A percentile compares a stretch with the other conserved stretches of the same genome.
Evolutionary conservation across 495 filamentous ascomycete species (phyloP).

Genomic region (Penicillium cosmopolitanum): DNA sequence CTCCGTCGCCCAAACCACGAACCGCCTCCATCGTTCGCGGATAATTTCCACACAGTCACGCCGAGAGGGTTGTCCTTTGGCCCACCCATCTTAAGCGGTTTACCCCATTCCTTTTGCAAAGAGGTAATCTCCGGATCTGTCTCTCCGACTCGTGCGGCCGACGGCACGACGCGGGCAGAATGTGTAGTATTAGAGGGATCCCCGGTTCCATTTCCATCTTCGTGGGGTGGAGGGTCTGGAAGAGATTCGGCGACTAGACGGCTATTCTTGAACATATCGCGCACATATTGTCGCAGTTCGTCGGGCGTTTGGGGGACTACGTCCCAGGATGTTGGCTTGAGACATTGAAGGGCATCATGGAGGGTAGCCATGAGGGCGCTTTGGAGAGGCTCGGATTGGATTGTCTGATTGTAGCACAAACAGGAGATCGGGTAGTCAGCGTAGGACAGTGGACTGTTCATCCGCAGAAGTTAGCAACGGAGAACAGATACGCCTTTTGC

Average conservation of each 20-base stretch:
- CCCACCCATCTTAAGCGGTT: conserved; percentile 69
- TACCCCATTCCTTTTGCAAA: conserved; percentile 84
- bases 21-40: conserved; percentile 77
- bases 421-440: not conserved
- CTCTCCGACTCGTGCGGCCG: conserved; percentile 54
- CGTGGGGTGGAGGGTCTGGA: conserved; percentile 57
- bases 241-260: conserved; percentile 78
- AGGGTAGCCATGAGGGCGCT: conserved; percentile 58
- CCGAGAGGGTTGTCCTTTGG: conserved; percentile 74
- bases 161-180: conserved; percentile 52
- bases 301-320: conserved; percentile 59
- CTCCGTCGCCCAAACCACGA: conserved; percentile 89
- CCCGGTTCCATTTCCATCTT: conserved; percentile 2
- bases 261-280: conserved; percentile 64
- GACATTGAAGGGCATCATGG: conserved; percentile 73
- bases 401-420: not conserved
- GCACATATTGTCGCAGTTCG: conserved; percentile 54
- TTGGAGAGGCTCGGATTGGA: not conserved
- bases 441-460: not conserved
- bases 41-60: conserved; percentile 78
- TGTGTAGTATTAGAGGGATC: not conserved
- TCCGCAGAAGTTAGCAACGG: not conserved
- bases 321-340: conserved; percentile 72
- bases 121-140: conserved; percentile 47
- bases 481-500: not conserved